Percentiles rank a stretch among this genome's conserved stretches.
Conservation (phyloP, 768 basidiomycete species). For the Tricholoma furcatifolium region DNA sequence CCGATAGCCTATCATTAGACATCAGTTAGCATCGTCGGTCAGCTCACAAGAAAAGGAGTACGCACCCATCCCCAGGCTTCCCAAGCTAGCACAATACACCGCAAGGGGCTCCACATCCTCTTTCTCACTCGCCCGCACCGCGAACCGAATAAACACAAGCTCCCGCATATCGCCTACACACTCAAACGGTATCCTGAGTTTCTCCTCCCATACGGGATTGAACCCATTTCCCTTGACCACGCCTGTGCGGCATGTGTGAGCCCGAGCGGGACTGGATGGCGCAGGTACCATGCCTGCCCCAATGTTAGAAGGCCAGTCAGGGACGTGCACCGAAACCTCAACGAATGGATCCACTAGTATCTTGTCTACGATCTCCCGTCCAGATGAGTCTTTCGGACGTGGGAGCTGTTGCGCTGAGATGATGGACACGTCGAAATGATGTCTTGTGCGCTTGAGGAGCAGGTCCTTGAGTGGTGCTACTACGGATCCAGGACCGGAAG, state of each 20-base stretch:
- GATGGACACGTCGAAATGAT: slow-evolving; percentile 60
- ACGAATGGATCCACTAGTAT: slow-evolving; percentile 63
- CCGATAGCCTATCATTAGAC: slow-evolving; percentile 67
- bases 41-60: slow-evolving; percentile 6
- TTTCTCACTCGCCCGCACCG: slow-evolving; percentile 64
- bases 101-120: slow-evolving; percentile 69
- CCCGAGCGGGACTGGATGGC: slow-evolving; percentile 30
- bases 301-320: slow-evolving; percentile 58
- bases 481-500: slow-evolving; percentile 1
- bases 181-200: slow-evolving; percentile 68
- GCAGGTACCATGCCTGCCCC: slow-evolving; percentile 10
- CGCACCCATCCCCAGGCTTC: slow-evolving; percentile 71
- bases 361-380: slow-evolving; percentile 63
- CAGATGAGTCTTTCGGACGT: slow-evolving; percentile 65
- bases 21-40: slow-evolving; percentile 3
- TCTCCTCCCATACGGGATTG: slow-evolving; percentile 88
- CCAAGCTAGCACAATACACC: slow-evolving; percentile 74
- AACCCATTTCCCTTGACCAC: slow-evolving; percentile 88
- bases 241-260: slow-evolving; percentile 57
- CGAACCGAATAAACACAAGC: slow-evolving; percentile 82
- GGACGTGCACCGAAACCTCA: slow-evolving; percentile 70
- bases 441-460: slow-evolving; percentile 53
- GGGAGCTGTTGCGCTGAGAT: slow-evolving; percentile 74
- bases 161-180: slow-evolving; percentile 80
- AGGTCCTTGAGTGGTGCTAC: slow-evolving; percentile 49